Percentiles rank a stretch among this genome's conserved stretches.
Evolutionary conservation across 2,329 filamentous ascomycete species (phyloP).

Genomic region (Zymoseptoria brevis): DNA sequence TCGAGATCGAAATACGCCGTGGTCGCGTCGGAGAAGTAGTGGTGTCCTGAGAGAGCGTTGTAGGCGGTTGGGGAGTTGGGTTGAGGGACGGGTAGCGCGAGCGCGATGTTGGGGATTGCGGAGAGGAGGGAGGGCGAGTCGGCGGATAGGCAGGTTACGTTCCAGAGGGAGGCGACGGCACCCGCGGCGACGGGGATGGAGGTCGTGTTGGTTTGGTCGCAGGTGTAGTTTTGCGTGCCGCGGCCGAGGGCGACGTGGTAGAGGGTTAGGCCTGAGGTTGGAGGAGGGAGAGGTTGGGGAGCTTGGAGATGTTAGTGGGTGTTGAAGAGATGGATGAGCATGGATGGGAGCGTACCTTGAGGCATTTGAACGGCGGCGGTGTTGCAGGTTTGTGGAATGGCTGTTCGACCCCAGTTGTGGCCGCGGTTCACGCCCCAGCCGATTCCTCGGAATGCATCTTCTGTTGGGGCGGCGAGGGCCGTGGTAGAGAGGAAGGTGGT

Average conservation of each 20-base stretch:
- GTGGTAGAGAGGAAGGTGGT: conserved; percentile 10
- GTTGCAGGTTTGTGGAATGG: conserved; percentile 7
- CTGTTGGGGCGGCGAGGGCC: conserved; percentile 13
- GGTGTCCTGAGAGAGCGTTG: conserved; percentile 62
- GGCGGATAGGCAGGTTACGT: conserved; percentile 71
- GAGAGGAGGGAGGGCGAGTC: conserved; percentile 59
- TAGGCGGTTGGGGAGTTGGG: conserved; percentile 42
- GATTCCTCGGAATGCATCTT: conserved; percentile 10
- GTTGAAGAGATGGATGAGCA: neutral
- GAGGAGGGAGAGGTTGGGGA: conserved; percentile 49
- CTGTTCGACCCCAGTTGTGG: conserved; percentile 7
- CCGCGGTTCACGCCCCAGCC: conserved; percentile 10
- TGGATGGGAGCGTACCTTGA: conserved; percentile 9
- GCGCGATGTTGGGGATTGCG: conserved; percentile 57
- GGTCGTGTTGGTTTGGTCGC: conserved; percentile 49
- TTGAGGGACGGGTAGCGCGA: conserved; percentile 52
- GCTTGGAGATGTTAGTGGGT: conserved; percentile 12
- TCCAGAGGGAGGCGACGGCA: conserved; percentile 78
- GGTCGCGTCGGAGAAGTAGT: conserved; percentile 66
- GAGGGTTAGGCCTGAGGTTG: conserved; percentile 53
- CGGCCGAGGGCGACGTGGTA: conserved; percentile 78
- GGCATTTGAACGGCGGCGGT: conserved; percentile 12
- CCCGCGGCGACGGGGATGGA: conserved; percentile 59
- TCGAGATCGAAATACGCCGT: conserved; percentile 77
- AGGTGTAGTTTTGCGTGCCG: conserved; percentile 92